Evolutionary conservation across 495 filamentous ascomycete genomes (phyloP), one percentile per base, ranked within the genome.

Genomic region (Neurospora tetraspora): DNA sequence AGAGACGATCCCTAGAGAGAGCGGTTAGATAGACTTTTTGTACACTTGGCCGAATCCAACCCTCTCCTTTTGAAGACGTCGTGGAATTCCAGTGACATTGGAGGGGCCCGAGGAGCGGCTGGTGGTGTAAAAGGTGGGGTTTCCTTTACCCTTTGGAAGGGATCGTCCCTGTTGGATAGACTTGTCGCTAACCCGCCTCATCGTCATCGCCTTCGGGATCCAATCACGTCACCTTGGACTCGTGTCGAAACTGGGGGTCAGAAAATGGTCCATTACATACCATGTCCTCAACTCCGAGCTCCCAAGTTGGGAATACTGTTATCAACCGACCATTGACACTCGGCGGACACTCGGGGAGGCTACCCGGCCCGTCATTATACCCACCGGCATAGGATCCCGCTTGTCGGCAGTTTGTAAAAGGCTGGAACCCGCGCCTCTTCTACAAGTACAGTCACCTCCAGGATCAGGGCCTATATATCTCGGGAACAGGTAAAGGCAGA

Each of bases 181-280:
- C 27, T 65, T 70, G 69, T 36, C 72, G 68, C 34, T 36, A 36
- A 36, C 53, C 39, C 68, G 27, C 40, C 53, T 39, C 71, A 53
- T 40, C 75, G 75, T 77, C 71, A 77, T 77, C 47, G 73, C 65
- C 43, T 38, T 38, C 12, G 20, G 38, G 68, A 73, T 73, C 75
- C 70, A 69, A 71, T 76, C 72, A 72, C 59, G 38, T 69, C 38
- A 39, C 38, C 61, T 69, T 31, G 10, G 16, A 12, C 39, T 39
- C 36, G 59, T 43, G 71, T 65, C 53, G 40, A 43, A 61, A 61
- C 31, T 61, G 53, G 53, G 47, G 5, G 53, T 61, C 47, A 61
- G 53, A 23, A 43, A 59, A 59, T 59, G 47, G 45, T 5, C 20
- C 45, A 47, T 34, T 34, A 34, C 31, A 3, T 23, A 47, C 20